Percentiles rank a stretch among this genome's conserved stretches.
phyloP scores from a whole-genome alignment of 2,329 filamentous ascomycete genomes.

The Ophiostoma fasciatum region DNA sequence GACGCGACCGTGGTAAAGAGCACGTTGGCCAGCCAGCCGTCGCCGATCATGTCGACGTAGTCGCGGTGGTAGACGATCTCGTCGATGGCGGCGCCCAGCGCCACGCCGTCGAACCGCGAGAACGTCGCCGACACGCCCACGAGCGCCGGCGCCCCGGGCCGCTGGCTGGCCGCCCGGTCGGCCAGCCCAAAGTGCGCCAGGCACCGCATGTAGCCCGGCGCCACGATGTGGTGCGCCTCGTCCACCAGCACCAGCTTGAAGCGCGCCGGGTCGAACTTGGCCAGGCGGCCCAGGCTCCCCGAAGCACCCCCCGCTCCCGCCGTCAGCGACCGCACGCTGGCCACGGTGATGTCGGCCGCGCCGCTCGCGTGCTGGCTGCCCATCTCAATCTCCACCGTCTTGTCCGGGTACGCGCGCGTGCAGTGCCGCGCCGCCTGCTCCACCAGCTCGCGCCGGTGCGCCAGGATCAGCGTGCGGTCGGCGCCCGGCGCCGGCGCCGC shows the following conservation, averaged over 20 bases:
- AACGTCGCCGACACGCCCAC: conserved; percentile 75
- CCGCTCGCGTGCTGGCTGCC: conserved; percentile 62
- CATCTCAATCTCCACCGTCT: conserved; percentile 85
- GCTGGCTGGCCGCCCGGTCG: conserved; percentile 24
- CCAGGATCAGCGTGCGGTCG: conserved; percentile 75
- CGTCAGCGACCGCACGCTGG: conserved; percentile 72
- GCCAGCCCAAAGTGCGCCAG: conserved; percentile 65
- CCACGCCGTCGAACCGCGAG: conserved; percentile 67
- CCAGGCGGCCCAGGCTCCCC: too few species aligned
- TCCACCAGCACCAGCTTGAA: conserved; percentile 93
- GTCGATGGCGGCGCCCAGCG: conserved; percentile 72
- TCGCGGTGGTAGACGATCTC: conserved; percentile 90
- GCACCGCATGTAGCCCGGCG: conserved; percentile 59
- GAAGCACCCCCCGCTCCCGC: conserved; percentile 44
- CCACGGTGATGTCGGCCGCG: conserved; percentile 79
- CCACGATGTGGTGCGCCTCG: conserved; percentile 93
- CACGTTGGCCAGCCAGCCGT: conserved; percentile 86
- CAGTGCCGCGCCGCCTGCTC: conserved; percentile 89
- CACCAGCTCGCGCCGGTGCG: conserved; percentile 83
- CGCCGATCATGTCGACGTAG: conserved; percentile 55
- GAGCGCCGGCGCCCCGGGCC: conserved; percentile 43
- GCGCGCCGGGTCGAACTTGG: conserved; percentile 60
- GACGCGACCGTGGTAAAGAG: conserved; percentile 86
- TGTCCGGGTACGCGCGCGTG: conserved; percentile 60
- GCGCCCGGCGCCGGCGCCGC: conserved; percentile 37